phyloP scores from a whole-genome alignment of 208 protist genomes.

The Phytomonas francai region DNA sequence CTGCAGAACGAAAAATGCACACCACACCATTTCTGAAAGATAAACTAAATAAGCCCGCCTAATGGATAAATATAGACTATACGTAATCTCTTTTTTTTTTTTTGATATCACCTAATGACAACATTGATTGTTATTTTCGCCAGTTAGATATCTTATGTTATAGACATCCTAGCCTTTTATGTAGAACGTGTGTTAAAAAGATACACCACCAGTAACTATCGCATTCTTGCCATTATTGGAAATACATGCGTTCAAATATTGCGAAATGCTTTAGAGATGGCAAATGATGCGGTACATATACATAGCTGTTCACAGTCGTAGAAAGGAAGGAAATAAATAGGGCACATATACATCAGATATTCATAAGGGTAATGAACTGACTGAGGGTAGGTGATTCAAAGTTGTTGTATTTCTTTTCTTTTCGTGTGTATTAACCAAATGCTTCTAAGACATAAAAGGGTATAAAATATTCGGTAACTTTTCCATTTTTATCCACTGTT shows the following conservation, averaged over 20 bases:
- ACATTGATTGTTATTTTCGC: not conserved
- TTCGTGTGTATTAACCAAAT: too few species aligned
- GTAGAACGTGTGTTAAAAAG: not conserved
- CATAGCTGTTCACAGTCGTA: not conserved
- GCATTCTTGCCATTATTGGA: not conserved
- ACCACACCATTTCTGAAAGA: not conserved
- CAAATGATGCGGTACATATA: not conserved
- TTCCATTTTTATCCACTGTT: not conserved
- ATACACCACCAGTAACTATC: not conserved
- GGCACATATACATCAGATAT: not conserved
- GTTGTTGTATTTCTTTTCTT: too few species aligned
- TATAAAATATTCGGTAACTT: conserved; percentile 5
- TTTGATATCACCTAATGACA: not conserved
- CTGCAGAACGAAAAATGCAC: not conserved
- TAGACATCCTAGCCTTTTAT: not conserved
- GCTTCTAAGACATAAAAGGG: not conserved
- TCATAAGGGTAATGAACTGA: not conserved
- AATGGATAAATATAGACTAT: conserved; percentile 2
- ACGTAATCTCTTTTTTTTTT: conserved; percentile 5
- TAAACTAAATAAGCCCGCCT: not conserved
- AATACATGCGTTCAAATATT: conserved; percentile 1
- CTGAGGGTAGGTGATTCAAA: not conserved
- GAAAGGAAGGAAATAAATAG: not conserved
- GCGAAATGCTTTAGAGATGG: not conserved
- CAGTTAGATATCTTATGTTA: not conserved